Conservation (phyloP, 306 rosid genomes). For the Malus asiatica region DNA sequence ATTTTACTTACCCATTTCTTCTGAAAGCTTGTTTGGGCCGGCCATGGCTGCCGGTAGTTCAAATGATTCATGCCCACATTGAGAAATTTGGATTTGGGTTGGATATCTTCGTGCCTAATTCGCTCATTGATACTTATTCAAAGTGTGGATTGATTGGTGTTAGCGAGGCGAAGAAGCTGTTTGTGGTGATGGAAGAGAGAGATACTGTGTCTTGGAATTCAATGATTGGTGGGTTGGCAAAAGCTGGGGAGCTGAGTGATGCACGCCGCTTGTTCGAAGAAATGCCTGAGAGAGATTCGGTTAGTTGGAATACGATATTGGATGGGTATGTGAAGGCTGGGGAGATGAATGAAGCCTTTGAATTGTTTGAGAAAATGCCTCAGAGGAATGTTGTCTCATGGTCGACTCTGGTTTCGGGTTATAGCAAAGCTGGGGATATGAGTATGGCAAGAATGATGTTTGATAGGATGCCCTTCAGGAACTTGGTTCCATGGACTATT, state of each 20-base stretch:
- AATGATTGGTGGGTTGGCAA: conserved; percentile 54
- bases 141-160: conserved; percentile 58
- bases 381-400: conserved; percentile 67
- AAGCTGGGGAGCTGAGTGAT: conserved; percentile 32
- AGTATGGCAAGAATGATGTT: conserved; percentile 73
- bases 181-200: conserved; percentile 38
- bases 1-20: conserved; percentile 55
- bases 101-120: conserved; percentile 65
- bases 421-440: conserved; percentile 56
- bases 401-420: conserved; percentile 69
- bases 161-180: conserved; percentile 41
- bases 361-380: conserved; percentile 62
- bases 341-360: conserved; percentile 51
- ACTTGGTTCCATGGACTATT: conserved; percentile 70
- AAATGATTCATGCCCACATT: conserved; percentile 58
- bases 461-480: conserved; percentile 59
- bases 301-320: conserved; percentile 82
- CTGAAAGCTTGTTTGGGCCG: conserved; percentile 40
- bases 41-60: conserved; percentile 34
- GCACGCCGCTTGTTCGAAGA: conserved; percentile 56
- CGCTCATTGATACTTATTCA: conserved; percentile 47
- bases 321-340: conserved; percentile 63
- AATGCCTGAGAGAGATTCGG: conserved; percentile 67
- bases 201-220: conserved; percentile 69
- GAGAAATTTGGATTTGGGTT: conserved; percentile 49